phyloP scores from a whole-genome alignment of 352 stramenopile species.

The Globisporangium solare region DNA sequence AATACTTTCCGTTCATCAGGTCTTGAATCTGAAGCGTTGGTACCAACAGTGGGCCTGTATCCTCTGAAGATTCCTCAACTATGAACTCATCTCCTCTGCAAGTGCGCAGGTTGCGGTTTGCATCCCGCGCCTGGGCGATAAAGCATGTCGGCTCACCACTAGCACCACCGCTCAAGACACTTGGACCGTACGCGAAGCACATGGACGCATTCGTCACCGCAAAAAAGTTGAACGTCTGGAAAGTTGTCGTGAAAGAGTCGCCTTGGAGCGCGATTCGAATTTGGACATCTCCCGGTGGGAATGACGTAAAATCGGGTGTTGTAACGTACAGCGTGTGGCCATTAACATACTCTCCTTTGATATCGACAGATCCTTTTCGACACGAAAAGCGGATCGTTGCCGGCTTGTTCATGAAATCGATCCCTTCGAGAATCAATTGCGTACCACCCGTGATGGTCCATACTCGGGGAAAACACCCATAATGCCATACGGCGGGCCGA shows the following conservation, averaged over 20 bases:
- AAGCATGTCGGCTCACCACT: conserved; percentile 71
- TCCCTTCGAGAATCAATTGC: conserved; percentile 82
- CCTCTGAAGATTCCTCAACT: conserved; percentile 58
- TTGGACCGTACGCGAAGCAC: conserved; percentile 92
- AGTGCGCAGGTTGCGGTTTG: conserved; percentile 64
- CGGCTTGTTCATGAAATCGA: conserved; percentile 87
- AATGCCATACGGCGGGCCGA: conserved; percentile 95
- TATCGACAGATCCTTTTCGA: conserved; percentile 87
- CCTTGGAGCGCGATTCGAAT: conserved; percentile 89
- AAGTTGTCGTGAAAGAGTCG: conserved; percentile 94
- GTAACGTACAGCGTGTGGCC: conserved; percentile 86
- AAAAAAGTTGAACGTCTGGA: conserved; percentile 92
- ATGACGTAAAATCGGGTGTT: conserved; percentile 89
- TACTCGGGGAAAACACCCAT: conserved; percentile 84
- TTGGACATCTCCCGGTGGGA: conserved; percentile 82
- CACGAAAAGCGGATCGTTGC: conserved; percentile 90
- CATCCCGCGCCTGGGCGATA: conserved; percentile 85
- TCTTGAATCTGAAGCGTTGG: conserved; percentile 75
- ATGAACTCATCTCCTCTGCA: conserved; percentile 93
- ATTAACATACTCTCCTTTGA: conserved; percentile 84
- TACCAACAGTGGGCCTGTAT: conserved; percentile 44
- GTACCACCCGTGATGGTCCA: conserved; percentile 91
- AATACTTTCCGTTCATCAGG: conserved; percentile 91
- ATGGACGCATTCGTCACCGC: conserved; percentile 83
- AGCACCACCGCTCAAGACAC: conserved; percentile 85